Base-by-base conservation (phyloP, 169 alveolate species). In the Eimeria falciformis region DNA sequence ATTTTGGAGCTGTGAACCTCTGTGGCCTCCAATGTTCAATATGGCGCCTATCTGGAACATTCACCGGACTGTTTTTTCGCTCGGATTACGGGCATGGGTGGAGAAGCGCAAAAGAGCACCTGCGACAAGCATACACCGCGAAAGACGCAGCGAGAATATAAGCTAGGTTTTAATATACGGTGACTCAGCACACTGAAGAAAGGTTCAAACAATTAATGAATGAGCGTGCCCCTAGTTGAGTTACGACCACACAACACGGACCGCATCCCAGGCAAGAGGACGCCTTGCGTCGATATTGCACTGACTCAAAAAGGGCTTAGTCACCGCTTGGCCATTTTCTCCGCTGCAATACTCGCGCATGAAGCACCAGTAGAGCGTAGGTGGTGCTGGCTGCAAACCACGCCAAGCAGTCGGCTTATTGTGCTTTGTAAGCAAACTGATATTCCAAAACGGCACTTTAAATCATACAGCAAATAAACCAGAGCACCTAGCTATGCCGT, bases 1-100 rank as follows among this genome's bases (percentile, higher is more conserved):
- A 96, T 93, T 5, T 75, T 95, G 27, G 93, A 95, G 23, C 92
- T 90, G 46, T 96, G 92, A 95, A 12, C 65, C 65, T 2, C 40
- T 0, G 40, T 33, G 40, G 40, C 40, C 40, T 33, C 40, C 2
- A 2, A 33, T 33, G 40, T 33, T n/a, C n/a, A n/a, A 33, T 33
- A 33, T 33, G 40, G 40, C 40, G 40, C 40, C 40, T 33, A 33
- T 33, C 40, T 33, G 40, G 40, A 0, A 33, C 40, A 33, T 33
- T 33, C 40, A 0, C 40, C 4, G 40, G 40, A 33, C 40, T 33
- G 40, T 33, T 33, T 33, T 33, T 33, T 33, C 40, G 40, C 40
- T 33, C 40, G 40, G 40, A 33, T 33, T 33, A 33, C 0, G 2
- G 40, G 40, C 40, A 0, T 1, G 2, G 40, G 40, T 33, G 40